Evolutionary conservation across 1,284 basidiomycete genomes (phyloP).

Genomic region (Tilletia walkeri): DNA sequence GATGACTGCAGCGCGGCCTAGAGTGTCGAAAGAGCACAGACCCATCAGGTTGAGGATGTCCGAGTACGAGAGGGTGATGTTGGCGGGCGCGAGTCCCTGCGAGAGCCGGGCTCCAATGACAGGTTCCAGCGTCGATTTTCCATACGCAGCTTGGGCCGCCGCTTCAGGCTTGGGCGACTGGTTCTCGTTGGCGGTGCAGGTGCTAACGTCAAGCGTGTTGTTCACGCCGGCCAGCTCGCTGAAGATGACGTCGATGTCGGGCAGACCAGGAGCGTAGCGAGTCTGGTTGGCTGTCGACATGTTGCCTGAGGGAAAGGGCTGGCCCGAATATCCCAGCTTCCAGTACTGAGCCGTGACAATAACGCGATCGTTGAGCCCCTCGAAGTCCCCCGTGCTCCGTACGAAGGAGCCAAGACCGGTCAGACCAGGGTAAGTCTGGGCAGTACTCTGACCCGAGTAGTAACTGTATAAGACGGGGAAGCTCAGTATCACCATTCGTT

Average conservation of each 20-base stretch:
- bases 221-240: constrained; percentile 24
- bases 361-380: constrained; percentile 24
- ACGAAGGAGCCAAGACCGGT: constrained; percentile 18
- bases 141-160: constrained; percentile 24
- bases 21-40: constrained; percentile 28
- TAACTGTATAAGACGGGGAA: constrained; percentile 13
- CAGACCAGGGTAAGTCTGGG: constrained; percentile 19
- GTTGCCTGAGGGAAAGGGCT: constrained; percentile 22
- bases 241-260: constrained; percentile 23
- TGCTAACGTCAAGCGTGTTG: constrained; percentile 31
- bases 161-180: constrained; percentile 20
- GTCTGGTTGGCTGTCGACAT: constrained; percentile 23
- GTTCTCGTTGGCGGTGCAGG: constrained; percentile 22
- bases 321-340: constrained; percentile 24
- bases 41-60: constrained; percentile 25
- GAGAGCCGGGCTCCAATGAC: constrained; percentile 23
- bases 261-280: constrained; percentile 18
- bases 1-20: constrained; percentile 22
- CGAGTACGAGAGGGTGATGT: constrained; percentile 22
- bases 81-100: constrained; percentile 17
- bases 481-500: background rate
- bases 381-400: constrained; percentile 24
- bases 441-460: constrained; percentile 25
- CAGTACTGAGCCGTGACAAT: constrained; percentile 31
- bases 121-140: constrained; percentile 23